Evolutionary conservation across 2,329 filamentous ascomycete genomes (phyloP).

Genomic region (Pseudocercospora musae): DNA sequence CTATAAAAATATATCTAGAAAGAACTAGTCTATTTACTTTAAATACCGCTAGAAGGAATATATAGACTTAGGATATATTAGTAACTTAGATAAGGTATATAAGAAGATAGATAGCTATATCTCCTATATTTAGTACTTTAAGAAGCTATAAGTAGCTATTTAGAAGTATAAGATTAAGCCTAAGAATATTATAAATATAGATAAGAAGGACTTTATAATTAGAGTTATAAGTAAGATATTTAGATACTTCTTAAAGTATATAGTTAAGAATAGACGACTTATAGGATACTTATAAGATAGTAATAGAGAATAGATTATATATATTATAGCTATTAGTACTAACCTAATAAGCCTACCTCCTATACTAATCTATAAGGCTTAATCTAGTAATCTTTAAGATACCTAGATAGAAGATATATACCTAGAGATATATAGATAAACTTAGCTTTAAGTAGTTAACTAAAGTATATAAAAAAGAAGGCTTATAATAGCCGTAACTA

Average conservation of each 20-base stretch:
- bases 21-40: too few species aligned
- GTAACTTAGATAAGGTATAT: too few species aligned
- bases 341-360: not conserved
- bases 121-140: too few species aligned
- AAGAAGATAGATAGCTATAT: too few species aligned
- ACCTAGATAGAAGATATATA: not conserved
- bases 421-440: not conserved
- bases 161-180: not conserved
- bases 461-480: not conserved
- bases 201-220: conserved; percentile 1
- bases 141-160: not conserved
- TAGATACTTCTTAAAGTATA: not conserved
- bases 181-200: not conserved
- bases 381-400: not conserved
- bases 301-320: not conserved
- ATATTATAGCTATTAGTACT: not conserved
- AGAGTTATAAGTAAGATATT: not conserved
- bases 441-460: not conserved
- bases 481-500: not conserved
- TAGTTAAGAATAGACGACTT: not conserved
- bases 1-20: too few species aligned
- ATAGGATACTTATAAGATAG: not conserved
- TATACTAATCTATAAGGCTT: not conserved
- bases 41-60: too few species aligned
- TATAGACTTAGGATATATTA: too few species aligned